Percentiles rank a stretch among this genome's conserved stretches.
phyloP scores from a whole-genome alignment of 306 rosid species.

The Malus domestica region DNA sequence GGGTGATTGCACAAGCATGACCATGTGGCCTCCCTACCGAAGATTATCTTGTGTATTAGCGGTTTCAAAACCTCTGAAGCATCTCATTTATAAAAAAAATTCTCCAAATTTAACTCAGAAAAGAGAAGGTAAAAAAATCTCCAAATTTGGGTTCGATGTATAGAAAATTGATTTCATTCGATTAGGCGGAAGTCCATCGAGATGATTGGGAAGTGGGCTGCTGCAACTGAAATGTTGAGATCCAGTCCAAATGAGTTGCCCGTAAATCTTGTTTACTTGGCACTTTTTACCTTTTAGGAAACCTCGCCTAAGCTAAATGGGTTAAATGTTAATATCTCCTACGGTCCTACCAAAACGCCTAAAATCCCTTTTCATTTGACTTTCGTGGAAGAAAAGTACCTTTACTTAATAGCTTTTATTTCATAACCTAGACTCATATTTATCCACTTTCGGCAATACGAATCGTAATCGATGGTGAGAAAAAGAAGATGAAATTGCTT shows the following conservation, averaged over 20 bases:
- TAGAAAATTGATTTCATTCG: no score
- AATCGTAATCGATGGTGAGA: no score
- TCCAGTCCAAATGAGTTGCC: not conserved
- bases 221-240: no score
- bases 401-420: no score
- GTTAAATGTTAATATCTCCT: not conserved
- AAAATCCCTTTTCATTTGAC: not conserved
- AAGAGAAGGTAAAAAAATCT: no score
- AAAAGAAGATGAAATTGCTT: not conserved
- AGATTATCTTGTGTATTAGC: not conserved
- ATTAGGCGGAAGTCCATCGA: not conserved
- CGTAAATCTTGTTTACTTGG: not conserved
- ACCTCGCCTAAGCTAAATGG: not conserved
- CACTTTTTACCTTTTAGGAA: not conserved
- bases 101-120: no score
- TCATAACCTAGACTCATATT: no score
- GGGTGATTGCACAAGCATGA: not conserved
- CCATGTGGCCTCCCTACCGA: not conserved
- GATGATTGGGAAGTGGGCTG: not conserved
- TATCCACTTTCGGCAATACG: no score
- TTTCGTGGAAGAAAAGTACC: no score
- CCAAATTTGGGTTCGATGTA: no score
- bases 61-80: not conserved
- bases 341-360: not conserved
- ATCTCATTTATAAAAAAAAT: no score